These are phyloP conservation scores for Pseudogymnoascus destructans DNA, from an alignment of 2,329 filamentous ascomycete genomes.

Conservation along the genomic window DNA sequence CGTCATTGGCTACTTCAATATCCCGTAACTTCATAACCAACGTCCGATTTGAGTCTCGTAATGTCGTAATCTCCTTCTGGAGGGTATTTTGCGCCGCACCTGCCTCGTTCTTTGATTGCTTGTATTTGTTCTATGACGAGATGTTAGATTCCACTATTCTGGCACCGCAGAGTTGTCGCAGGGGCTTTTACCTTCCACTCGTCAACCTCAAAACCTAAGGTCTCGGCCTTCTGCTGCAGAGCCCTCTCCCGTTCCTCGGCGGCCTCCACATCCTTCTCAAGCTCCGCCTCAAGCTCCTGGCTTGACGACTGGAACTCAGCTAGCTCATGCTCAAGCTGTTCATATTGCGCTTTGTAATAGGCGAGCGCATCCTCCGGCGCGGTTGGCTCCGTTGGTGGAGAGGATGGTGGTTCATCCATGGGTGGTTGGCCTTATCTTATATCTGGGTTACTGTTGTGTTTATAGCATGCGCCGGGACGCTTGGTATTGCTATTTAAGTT, in stretches of 20 bases:
- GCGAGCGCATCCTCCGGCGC: constrained; percentile 62
- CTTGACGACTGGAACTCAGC: constrained; percentile 90
- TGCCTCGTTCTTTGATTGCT: constrained; percentile 81
- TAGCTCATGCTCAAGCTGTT: constrained; percentile 79
- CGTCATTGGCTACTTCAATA: constrained; percentile 95
- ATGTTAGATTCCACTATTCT: constrained; percentile 17
- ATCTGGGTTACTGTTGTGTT: constrained; percentile 3
- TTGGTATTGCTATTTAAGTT: neutral
- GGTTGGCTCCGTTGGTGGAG: constrained; percentile 42
- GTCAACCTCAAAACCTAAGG: constrained; percentile 75
- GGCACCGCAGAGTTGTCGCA: neutral
- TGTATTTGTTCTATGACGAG: constrained; percentile 68
- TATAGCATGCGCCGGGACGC: constrained; percentile 3
- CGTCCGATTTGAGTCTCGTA: constrained; percentile 73
- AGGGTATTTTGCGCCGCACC: constrained; percentile 71
- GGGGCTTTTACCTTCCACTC: constrained; percentile 75
- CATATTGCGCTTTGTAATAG: constrained; percentile 95
- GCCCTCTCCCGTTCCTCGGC: constrained; percentile 85
- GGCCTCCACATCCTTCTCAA: constrained; percentile 91
- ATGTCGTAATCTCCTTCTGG: constrained; percentile 88
- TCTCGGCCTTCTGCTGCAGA: constrained; percentile 77
- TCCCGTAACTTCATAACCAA: constrained; percentile 77
- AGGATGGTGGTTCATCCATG: constrained; percentile 42
- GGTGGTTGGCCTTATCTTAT: neutral
- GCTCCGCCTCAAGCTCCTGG: constrained; percentile 82